Evolutionary conservation across 345 rosid species (phyloP), one percentile per base, ranked within the genome.

Genomic region (Populus alba): DNA sequence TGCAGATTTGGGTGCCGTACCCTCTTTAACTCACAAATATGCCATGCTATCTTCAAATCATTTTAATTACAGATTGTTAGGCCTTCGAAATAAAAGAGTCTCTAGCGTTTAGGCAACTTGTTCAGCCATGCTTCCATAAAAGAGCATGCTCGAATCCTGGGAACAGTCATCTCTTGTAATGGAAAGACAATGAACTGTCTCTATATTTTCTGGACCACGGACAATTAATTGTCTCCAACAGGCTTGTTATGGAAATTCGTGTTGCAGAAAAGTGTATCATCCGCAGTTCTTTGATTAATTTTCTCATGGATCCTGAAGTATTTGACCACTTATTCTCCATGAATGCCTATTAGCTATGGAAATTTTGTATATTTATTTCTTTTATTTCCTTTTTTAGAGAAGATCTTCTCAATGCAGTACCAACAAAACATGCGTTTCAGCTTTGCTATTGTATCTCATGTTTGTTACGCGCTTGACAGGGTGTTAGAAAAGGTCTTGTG

Each of bases 401-500:
- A 23, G 53, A 62, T 74, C 25, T 13, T 37, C 66, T 37, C 4
- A 25, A 74, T 4, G 4, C 20, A 1, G n/a, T 41, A 3, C n/a
- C 20, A 13, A 11, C 1, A 4, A 11, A 39, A 25, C 68, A 4
- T 38, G 2, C 12, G 66, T 55, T 22, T 57, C 49, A 73, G 18
- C n/a, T 35, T 4, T 68, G 37, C 1, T 11, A 49, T 45, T 9
- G 7, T 15, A 49, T 23, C 45, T 13, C 39, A 49, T 37, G 29
- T 38, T 27, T 39, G 8, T 61, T 45, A 35, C 11, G 7, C 27
- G 15, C 22, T 8, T 72, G 17, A 47, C 86, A 95, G 99, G 99
- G 98, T 15, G 95, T 92, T 79, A 93, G 89, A 86, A 95, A 95
- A 82, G 98, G 99, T 25, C 87, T 92, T 1, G 96, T 90, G 51